These are phyloP conservation scores for Exophiala mesophila DNA, from an alignment of 2,329 filamentous ascomycete species.

Conservation along the genomic window DNA sequence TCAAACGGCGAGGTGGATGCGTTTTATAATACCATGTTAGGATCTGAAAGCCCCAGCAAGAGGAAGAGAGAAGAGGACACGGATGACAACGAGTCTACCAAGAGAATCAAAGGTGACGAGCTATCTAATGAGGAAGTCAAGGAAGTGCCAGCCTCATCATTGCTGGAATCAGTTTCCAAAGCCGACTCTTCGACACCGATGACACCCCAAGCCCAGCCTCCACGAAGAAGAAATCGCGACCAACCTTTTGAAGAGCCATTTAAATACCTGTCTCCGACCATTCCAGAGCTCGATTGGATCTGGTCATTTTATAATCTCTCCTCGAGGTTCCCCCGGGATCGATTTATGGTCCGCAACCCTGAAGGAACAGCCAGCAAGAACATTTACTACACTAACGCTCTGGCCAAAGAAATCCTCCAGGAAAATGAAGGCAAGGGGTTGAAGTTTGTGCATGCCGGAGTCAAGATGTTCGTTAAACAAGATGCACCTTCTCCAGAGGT, in stretches of 20 bases:
- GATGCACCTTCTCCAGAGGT: conserved; percentile 81
- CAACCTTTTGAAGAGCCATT: conserved; percentile 80
- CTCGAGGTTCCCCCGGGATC: conserved; percentile 75
- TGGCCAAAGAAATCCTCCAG: conserved; percentile 78
- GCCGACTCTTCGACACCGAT: too few relatives aligned
- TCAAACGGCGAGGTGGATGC: conserved; percentile 29
- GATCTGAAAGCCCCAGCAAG: conserved; percentile 24
- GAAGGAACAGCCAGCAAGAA: conserved; percentile 83
- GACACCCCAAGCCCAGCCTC: conserved; percentile 1
- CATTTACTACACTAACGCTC: conserved; percentile 87
- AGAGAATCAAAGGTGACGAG: conserved; percentile 22
- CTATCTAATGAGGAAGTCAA: too few relatives aligned
- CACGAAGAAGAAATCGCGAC: conserved; percentile 35
- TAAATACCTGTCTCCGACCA: conserved; percentile 69
- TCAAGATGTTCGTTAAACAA: conserved; percentile 99
- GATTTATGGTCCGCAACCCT: conserved; percentile 95
- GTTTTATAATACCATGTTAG: conserved; percentile 33
- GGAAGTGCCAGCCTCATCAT: background rate
- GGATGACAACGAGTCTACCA: conserved; percentile 7
- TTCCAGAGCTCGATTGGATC: conserved; percentile 72
- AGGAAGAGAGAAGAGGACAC: conserved; percentile 21
- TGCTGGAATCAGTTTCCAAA: too few relatives aligned
- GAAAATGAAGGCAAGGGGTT: conserved; percentile 86
- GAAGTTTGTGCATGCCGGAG: conserved; percentile 93
- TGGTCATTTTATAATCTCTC: conserved; percentile 82